Base-by-base conservation (phyloP, 2,329 filamentous ascomycete genomes). In the Berkeleyomyces basicola region DNA sequence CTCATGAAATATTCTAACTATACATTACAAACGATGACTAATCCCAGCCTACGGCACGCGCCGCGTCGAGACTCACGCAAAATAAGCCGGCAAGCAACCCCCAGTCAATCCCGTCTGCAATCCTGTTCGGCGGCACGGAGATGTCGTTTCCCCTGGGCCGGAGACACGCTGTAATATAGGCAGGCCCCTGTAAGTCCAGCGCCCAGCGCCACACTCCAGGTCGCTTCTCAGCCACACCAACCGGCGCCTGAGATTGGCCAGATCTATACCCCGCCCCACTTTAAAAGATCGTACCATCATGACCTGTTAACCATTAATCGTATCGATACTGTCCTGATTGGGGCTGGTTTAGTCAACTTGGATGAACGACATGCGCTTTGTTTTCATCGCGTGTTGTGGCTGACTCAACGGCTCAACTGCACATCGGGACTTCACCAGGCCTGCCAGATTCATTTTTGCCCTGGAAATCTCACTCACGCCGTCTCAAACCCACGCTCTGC, bases 241-340 rank as follows among this genome's bases (percentile, higher is more conserved):
- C 7, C 14, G 3, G 4, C 7, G 14, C 2, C 10, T 39, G 2
- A 37, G 51, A 55, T 55, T 55, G 51, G 51, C 33, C 51, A 55
- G 16, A 55, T 14, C 7, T 3, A 3, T 1, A 3, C 2, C 4
- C 3, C 16, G 51, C 2, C 14, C 51, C 51, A 39, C 33, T 55
- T 55, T 55, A 55, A 55, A 55, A 55, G 51, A 55, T 55, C 51
- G 51, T 55, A 55, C 51, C 51, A 55, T 55, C 51, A 55, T 55
- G 33, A 55, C 51, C 51, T 36, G 51, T 55, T 55, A 55, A 36
- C 51, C 36, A 7, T 55, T 55, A 36, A 23, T 37, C 39, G 51
- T 55, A 55, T 55, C 39, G 51, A 6, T 46, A 39, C 51, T n/a
- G 36, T 31, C 51, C 51, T 55, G 31, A 55, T 55, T 37, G 14